These are phyloP conservation scores for Neurospora sp. DNA, from an alignment of 495 filamentous ascomycete species.

Conservation along the genomic window DNA sequence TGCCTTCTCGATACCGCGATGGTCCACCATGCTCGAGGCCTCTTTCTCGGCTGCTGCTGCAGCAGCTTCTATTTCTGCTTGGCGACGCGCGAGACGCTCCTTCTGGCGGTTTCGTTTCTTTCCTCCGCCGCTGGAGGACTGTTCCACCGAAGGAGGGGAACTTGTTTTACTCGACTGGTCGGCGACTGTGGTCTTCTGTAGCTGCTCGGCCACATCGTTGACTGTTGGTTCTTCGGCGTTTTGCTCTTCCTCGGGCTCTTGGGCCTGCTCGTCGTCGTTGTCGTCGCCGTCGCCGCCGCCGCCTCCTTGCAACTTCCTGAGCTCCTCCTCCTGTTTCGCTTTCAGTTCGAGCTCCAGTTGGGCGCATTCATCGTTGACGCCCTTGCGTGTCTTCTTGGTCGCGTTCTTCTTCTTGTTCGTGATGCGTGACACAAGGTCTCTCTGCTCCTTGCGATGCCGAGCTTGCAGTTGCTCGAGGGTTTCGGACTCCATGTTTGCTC, in stretches of 20 bases:
- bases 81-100: conserved; percentile 77
- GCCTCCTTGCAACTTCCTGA: conserved; percentile 42
- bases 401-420: conserved; percentile 94
- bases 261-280: neutral
- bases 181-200: conserved; percentile 12
- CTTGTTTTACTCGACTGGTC: neutral
- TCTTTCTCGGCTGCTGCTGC: conserved; percentile 59
- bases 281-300: conserved; percentile 7
- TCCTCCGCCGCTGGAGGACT: conserved; percentile 7
- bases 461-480: conserved; percentile 63
- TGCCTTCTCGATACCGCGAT: conserved; percentile 57
- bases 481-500: conserved; percentile 21
- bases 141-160: neutral
- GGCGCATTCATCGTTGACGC: conserved; percentile 75
- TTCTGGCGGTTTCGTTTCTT: conserved; percentile 88
- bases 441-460: conserved; percentile 79
- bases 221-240: neutral
- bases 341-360: conserved; percentile 58
- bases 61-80: conserved; percentile 67
- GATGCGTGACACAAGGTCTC: conserved; percentile 70
- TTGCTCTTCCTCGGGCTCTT: neutral
- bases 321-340: conserved; percentile 56
- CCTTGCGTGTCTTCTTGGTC: conserved; percentile 90
- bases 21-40: conserved; percentile 62
- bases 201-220: conserved; percentile 7